phyloP scores from a whole-genome alignment of 768 basidiomycete genomes.

The Xanthoconium purpureum region DNA sequence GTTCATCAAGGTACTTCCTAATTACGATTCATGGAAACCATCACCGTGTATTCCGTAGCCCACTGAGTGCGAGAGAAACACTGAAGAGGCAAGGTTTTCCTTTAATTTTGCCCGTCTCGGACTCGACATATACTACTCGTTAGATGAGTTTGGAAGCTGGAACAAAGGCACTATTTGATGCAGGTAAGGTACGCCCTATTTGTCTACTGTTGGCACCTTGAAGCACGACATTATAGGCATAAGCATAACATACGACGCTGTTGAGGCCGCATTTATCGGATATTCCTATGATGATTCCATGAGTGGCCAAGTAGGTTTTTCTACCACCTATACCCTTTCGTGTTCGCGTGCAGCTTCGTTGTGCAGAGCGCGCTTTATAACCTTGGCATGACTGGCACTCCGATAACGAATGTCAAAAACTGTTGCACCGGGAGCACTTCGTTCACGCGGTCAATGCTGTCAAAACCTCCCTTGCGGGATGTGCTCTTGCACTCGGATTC shows the following conservation, averaged over 20 bases:
- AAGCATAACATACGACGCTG: slow-evolving; percentile 69
- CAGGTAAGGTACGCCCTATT: slow-evolving; percentile 41
- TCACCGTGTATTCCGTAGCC: neutral
- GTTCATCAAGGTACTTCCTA: slow-evolving; percentile 61
- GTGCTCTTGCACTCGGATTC: slow-evolving; percentile 77
- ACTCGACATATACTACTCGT: neutral
- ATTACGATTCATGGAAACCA: no score
- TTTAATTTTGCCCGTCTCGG: neutral
- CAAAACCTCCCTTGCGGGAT: slow-evolving; percentile 63
- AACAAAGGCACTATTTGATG: slow-evolving; percentile 81
- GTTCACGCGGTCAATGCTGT: slow-evolving; percentile 66
- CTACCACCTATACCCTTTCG: neutral
- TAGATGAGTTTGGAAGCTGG: slow-evolving; percentile 52
- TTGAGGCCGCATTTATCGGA: slow-evolving; percentile 71
- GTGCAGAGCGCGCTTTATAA: slow-evolving; percentile 68
- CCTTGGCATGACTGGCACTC: slow-evolving; percentile 77
- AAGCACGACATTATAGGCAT: slow-evolving; percentile 47
- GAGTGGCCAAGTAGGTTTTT: slow-evolving; percentile 52
- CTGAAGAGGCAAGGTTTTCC: slow-evolving; percentile 41
- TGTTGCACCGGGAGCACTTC: slow-evolving; percentile 75
- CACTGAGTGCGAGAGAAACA: no score
- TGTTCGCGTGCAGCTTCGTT: no score
- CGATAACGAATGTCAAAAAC: slow-evolving; percentile 82
- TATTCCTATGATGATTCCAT: slow-evolving; percentile 78
- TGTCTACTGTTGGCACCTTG: slow-evolving; percentile 9